Conservation (phyloP, 352 stramenopile species). For the Phytopythium cucurbitacearum region DNA sequence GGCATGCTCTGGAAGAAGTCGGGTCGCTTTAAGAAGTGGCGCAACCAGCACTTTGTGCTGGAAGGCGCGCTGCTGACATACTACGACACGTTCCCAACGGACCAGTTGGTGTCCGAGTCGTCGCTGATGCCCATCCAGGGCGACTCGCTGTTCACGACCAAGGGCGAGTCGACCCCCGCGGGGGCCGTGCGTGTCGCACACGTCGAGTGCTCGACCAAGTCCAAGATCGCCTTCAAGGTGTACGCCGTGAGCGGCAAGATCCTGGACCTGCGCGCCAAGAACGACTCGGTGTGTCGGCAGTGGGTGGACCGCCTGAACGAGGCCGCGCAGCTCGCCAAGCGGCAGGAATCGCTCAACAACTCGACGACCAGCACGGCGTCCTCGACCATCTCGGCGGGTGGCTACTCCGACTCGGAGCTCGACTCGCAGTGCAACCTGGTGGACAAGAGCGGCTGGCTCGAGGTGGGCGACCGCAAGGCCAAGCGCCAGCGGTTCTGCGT, state of each 20-base stretch:
- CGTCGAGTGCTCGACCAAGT: conserved; percentile 70
- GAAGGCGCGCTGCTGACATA: conserved; percentile 74
- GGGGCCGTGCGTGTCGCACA: conserved; percentile 73
- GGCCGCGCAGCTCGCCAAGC: conserved; percentile 61
- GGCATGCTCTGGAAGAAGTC: conserved; percentile 84
- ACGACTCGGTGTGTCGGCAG: conserved; percentile 61
- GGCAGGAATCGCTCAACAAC: conserved; percentile 70
- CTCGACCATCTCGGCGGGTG: conserved; percentile 48
- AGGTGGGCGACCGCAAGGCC: conserved; percentile 96
- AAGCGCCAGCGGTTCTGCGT: conserved; percentile 48
- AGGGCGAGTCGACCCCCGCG: conserved; percentile 61
- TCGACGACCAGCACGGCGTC: conserved; percentile 71
- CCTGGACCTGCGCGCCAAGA: conserved; percentile 78
- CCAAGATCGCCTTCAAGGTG: conserved; percentile 80
- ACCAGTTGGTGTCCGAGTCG: conserved; percentile 65
- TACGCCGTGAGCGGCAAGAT: conserved; percentile 82
- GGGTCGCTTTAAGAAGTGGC: conserved; percentile 76
- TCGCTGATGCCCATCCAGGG: conserved; percentile 52
- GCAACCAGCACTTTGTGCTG: conserved; percentile 82
- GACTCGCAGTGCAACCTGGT: conserved; percentile 66
- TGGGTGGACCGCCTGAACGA: conserved; percentile 76
- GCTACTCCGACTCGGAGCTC: conserved; percentile 69
- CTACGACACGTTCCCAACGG: conserved; percentile 81
- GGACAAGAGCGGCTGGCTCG: conserved; percentile 64
- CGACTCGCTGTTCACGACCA: conserved; percentile 66